phyloP scores from a whole-genome alignment of 2,329 filamentous ascomycete species.

The Alternaria longipes region DNA sequence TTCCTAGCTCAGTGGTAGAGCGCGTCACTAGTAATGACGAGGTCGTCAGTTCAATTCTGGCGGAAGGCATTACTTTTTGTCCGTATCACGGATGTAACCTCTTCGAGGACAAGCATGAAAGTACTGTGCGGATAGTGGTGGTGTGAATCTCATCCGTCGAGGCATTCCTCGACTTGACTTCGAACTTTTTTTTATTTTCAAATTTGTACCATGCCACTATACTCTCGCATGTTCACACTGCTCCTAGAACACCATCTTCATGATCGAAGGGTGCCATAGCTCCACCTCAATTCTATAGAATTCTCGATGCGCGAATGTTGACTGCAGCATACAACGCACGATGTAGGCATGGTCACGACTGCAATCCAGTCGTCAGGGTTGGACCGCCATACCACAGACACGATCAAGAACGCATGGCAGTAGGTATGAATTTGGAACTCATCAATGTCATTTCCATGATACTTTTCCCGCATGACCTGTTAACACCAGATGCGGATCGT shows the following conservation, averaged over 20 bases:
- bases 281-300: not conserved
- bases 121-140: not conserved
- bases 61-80: conserved; percentile 16
- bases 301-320: not conserved
- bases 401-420: conserved; percentile 1
- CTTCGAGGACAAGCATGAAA: not conserved
- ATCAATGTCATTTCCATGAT: conserved; percentile 50
- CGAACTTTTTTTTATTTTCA: not conserved
- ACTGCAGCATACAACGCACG: not conserved
- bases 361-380: not conserved
- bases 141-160: not conserved
- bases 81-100: not conserved
- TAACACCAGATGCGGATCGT: conserved; percentile 47
- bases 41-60: conserved; percentile 24
- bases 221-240: not conserved
- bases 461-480: conserved; percentile 47
- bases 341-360: not conserved
- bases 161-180: too few species aligned
- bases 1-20: conserved; percentile 24
- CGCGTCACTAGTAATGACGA: conserved; percentile 24
- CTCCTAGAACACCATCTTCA: not conserved
- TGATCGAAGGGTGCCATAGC: not conserved
- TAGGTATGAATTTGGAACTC: conserved; percentile 29
- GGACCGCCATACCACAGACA: not conserved
- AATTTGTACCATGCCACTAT: not conserved